These are phyloP conservation scores for Thelonectria rubi DNA, from an alignment of 2,329 filamentous ascomycete species.

Conservation along the genomic window DNA sequence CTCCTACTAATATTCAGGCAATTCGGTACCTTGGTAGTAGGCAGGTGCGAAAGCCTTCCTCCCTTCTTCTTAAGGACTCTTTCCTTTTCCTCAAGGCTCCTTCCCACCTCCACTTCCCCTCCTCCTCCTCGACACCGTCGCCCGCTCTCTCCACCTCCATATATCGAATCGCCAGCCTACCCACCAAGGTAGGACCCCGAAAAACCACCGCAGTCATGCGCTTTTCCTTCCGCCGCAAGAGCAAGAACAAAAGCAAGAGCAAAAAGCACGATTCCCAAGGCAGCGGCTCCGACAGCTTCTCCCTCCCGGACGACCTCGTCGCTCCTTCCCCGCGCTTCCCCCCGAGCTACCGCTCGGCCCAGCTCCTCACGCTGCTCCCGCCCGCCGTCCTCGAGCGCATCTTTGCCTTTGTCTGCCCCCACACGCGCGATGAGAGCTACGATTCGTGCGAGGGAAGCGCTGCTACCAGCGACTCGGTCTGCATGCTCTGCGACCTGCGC, in stretches of 20 bases:
- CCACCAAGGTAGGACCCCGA: slow-evolving; percentile 2
- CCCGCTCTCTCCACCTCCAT: not conserved
- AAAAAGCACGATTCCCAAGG: slow-evolving; percentile 36
- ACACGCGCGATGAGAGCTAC: slow-evolving; percentile 79
- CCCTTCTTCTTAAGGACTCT: not conserved
- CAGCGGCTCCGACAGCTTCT: slow-evolving; percentile 33
- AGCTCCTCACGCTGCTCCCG: slow-evolving; percentile 66
- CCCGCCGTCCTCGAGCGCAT: slow-evolving; percentile 77
- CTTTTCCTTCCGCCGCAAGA: slow-evolving; percentile 51
- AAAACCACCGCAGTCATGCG: slow-evolving; percentile 45
- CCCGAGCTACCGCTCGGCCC: slow-evolving; percentile 54
- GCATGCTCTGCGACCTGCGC: slow-evolving; percentile 92
- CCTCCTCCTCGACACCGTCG: slow-evolving; percentile 5
- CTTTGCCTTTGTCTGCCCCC: slow-evolving; percentile 85
- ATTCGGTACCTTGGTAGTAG: not conserved
- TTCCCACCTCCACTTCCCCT: slow-evolving; percentile 5
- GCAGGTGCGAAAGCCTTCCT: not conserved
- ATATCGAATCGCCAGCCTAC: not conserved
- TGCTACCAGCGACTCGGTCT: slow-evolving; percentile 71
- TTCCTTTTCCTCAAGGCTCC: not conserved
- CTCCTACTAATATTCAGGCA: too few relatives aligned
- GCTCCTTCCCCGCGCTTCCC: slow-evolving; percentile 44
- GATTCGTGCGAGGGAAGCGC: slow-evolving; percentile 84
- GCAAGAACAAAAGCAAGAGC: slow-evolving; percentile 42
- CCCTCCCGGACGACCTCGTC: slow-evolving; percentile 43